These are phyloP conservation scores for Hibiscus tridactylites DNA, from an alignment of 345 rosid species.

Conservation along the genomic window DNA sequence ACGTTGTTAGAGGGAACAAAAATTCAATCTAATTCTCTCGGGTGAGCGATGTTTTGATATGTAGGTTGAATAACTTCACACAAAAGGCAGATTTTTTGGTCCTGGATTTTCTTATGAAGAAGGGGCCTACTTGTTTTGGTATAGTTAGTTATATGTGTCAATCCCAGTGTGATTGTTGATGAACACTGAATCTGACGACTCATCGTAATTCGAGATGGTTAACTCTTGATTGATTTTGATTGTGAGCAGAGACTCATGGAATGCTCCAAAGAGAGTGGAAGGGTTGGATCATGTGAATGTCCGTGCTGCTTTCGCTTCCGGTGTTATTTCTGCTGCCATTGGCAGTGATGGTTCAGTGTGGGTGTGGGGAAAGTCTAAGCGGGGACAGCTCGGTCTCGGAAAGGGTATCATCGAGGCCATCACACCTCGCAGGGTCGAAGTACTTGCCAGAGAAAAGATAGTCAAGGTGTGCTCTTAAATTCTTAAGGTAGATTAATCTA, in stretches of 20 bases:
- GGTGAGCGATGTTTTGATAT: neutral
- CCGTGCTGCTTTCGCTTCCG: conserved; percentile 65
- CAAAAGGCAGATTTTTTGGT: neutral
- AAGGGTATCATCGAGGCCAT: conserved; percentile 42
- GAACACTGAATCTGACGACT: neutral
- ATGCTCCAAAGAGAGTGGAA: conserved; percentile 58
- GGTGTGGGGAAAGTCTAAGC: conserved; percentile 96
- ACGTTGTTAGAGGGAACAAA: neutral
- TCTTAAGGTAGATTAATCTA: neutral
- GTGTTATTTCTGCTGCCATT: conserved; percentile 70
- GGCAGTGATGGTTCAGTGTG: conserved; percentile 81
- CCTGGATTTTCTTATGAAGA: neutral
- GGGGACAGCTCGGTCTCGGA: conserved; percentile 97
- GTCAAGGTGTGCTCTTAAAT: conserved; percentile 50
- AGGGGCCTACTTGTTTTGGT: neutral
- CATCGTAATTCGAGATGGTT: neutral
- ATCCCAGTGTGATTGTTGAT: neutral
- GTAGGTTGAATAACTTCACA: neutral
- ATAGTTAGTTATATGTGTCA: neutral
- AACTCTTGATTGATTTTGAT: conserved; percentile 6
- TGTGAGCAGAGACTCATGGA: conserved; percentile 42
- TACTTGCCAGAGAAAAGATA: conserved; percentile 53
- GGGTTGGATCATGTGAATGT: conserved; percentile 54
- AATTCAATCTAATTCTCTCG: neutral
- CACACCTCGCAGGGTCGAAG: conserved; percentile 53